Base-by-base conservation (phyloP, 163 green algal genomes). In the Scenedesmus sp. region DNA sequence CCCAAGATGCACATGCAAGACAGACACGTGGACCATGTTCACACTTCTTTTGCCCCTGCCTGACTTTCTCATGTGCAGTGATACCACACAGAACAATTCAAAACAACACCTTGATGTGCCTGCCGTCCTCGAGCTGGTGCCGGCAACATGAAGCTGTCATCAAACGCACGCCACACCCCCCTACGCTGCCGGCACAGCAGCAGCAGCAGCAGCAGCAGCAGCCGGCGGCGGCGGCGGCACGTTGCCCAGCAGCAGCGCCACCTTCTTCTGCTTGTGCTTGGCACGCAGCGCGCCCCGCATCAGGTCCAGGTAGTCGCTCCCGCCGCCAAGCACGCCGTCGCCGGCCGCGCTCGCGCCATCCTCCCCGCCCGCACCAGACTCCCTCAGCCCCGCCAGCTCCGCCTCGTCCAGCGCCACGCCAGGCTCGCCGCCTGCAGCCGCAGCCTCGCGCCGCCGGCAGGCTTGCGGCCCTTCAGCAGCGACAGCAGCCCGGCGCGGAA, bases 171-270 rank as follows among this genome's bases (percentile, higher is more conserved):
- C 37, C 15, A 76, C 65, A 40, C 53, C 13, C 10, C 22, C 30
- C 65, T 76, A 76, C 65, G 65, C 65, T 18, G 65, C 72, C 35
- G 49, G 72, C 35, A 81, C 72, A 46, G 72, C 72, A 81, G 53
- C 42, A 72, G 26, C 42, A 59, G 53, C 42, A 72, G 26, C 42
- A 59, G 76, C 37, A n/a, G 37, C 78, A 3, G 87, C 24, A 42
- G 35, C 65, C n/a, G 35, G 42, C 22, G 81, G 81, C n/a, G 61
- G 85, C 16, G 90, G 85, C 22, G 86, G 84, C 65, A 91, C 86
- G 37, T 65, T 46, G 22, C 90, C 90, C 78, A 93, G 53, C 90
- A 93, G 79, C 90, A 93, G 65, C 0, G 65, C 65, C 37, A 89
- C 30, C 85, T 93, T 93, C 42, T 84, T 53, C 37, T 76, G 44